Conservation (phyloP, 768 basidiomycete species). For the Leucosporidium scottii region DNA sequence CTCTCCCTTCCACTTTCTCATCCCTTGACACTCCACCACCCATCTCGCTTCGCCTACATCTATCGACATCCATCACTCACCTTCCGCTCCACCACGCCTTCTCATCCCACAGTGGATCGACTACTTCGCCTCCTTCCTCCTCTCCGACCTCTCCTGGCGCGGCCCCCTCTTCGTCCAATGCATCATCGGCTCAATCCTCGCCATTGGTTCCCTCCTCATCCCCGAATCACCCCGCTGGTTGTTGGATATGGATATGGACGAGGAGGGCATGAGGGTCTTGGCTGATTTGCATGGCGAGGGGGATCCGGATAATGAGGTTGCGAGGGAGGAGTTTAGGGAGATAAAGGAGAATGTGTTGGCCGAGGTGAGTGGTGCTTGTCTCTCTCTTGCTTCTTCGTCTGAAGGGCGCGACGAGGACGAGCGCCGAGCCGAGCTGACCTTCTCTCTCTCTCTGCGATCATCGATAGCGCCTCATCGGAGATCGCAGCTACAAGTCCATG, state of each 20-base stretch:
- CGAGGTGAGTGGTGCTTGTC: conserved; percentile 39
- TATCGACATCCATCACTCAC: background rate
- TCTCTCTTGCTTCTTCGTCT: background rate
- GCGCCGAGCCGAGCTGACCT: conserved; percentile 5
- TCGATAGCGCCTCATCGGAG: conserved; percentile 63
- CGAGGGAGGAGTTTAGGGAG: conserved; percentile 77
- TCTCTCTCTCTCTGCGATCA: background rate
- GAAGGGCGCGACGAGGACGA: background rate
- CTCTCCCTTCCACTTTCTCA: background rate
- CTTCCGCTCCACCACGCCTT: background rate
- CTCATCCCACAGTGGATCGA: conserved; percentile 67
- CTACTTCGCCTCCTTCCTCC: conserved; percentile 84
- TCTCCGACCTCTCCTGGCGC: conserved; percentile 82
- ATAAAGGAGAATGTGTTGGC: conserved; percentile 57
- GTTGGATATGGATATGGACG: conserved; percentile 76
- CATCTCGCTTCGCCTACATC: background rate
- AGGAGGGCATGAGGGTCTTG: conserved; percentile 74
- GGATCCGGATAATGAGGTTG: conserved; percentile 58
- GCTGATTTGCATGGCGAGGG: conserved; percentile 77
- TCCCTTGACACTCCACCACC: no score
- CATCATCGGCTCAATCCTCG: conserved; percentile 72
- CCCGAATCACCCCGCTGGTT: conserved; percentile 94
- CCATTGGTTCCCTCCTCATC: conserved; percentile 68
- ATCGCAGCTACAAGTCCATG: conserved; percentile 67
- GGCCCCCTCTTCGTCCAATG: conserved; percentile 83